These are phyloP conservation scores for Podaxis rugospora DNA, from an alignment of 768 basidiomycete genomes.

Conservation along the genomic window DNA sequence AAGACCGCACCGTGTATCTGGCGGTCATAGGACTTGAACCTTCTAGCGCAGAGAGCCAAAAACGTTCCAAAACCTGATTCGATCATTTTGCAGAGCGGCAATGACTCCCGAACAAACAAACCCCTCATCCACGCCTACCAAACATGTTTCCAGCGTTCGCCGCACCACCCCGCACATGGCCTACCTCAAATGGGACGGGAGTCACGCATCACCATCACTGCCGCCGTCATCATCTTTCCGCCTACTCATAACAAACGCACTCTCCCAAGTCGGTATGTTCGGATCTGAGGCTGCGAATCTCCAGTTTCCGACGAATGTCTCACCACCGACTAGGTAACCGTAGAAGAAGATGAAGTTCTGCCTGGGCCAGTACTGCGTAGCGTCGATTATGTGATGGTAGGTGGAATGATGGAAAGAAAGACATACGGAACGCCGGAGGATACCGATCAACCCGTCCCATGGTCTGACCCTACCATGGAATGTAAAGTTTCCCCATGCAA, in stretches of 20 bases:
- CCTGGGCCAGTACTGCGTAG: neutral
- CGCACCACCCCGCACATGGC: no score
- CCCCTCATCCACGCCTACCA: neutral
- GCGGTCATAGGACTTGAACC: neutral
- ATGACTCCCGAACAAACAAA: neutral
- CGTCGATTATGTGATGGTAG: neutral
- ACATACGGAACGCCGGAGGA: conserved; percentile 38
- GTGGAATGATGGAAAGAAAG: conserved; percentile 12
- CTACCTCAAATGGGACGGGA: no score
- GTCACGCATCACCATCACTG: neutral
- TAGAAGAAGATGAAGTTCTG: conserved; percentile 48
- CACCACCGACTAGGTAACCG: conserved; percentile 63
- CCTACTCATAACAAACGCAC: conserved; percentile 58
- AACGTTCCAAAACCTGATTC: neutral
- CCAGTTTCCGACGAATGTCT: conserved; percentile 74
- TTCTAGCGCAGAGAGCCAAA: neutral
- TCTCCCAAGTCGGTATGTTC: conserved; percentile 51
- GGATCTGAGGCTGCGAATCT: conserved; percentile 43
- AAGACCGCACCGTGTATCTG: neutral
- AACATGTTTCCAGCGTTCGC: neutral
- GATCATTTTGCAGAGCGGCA: neutral
- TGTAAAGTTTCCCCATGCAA: conserved; percentile 43
- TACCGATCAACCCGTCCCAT: conserved; percentile 58
- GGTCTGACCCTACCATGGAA: conserved; percentile 51
- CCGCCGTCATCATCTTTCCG: conserved; percentile 25